These are phyloP conservation scores for Aspergillus homomorphus DNA, from an alignment of 495 filamentous ascomycete genomes.

Conservation along the genomic window DNA sequence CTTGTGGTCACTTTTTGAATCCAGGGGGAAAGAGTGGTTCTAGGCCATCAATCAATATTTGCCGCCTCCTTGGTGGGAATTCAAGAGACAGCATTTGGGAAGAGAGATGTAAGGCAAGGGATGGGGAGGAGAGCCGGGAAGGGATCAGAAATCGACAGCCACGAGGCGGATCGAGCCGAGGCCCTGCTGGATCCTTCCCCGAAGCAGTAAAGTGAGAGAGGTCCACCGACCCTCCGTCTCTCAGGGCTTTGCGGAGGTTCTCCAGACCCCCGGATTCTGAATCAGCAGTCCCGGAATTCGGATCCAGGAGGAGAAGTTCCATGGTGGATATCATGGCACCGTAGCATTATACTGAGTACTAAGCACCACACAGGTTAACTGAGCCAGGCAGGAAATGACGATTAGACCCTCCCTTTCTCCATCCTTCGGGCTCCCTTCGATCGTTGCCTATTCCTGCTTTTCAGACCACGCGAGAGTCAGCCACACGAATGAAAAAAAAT, in stretches of 20 bases:
- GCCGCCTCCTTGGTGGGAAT: neutral
- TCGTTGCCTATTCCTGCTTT: slow-evolving; percentile 5
- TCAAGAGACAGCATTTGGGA: neutral
- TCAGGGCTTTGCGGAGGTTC: slow-evolving; percentile 14
- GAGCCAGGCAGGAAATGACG: slow-evolving; percentile 10
- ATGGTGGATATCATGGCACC: neutral
- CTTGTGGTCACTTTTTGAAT: neutral
- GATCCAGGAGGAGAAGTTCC: neutral
- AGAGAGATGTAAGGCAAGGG: neutral
- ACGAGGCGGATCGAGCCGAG: slow-evolving; percentile 7
- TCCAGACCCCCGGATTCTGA: slow-evolving; percentile 23
- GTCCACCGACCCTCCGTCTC: too few relatives aligned
- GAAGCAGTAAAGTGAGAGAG: neutral
- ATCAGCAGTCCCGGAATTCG: slow-evolving; percentile 5
- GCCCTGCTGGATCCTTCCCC: neutral
- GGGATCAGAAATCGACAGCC: neutral
- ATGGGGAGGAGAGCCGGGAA: neutral
- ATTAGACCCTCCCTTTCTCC: neutral
- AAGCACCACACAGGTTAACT: neutral
- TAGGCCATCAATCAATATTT: neutral
- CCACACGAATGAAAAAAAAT: slow-evolving; percentile 8
- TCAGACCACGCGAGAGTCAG: slow-evolving; percentile 14
- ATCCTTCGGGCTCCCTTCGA: too few relatives aligned
- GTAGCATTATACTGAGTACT: neutral
- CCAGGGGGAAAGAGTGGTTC: neutral